Conservation (phyloP, 768 basidiomycete genomes). For the Mycena metata region DNA sequence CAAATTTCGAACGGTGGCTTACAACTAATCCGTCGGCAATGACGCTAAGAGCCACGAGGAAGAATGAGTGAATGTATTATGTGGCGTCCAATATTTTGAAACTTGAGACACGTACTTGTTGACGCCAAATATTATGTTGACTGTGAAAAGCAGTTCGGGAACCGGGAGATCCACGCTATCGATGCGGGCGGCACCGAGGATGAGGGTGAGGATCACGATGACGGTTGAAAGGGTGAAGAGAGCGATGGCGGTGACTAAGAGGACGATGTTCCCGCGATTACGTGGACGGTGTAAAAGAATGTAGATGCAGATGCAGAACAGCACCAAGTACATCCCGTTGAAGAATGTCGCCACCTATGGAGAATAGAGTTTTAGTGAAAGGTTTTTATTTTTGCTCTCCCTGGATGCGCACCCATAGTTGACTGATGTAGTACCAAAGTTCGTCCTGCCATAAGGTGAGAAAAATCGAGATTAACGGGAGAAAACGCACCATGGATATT, state of each 20-base stretch:
- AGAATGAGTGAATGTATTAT: neutral
- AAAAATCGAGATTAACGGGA: too few relatives aligned
- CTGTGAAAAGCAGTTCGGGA: constrained; percentile 41
- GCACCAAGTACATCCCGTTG: constrained; percentile 44
- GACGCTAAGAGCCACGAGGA: constrained; percentile 35
- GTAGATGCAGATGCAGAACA: constrained; percentile 48
- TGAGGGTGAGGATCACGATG: constrained; percentile 45
- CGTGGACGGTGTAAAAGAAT: constrained; percentile 40
- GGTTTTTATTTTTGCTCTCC: too few relatives aligned
- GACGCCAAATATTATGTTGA: constrained; percentile 47
- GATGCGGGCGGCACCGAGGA: constrained; percentile 45
- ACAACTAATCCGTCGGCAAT: constrained; percentile 49
- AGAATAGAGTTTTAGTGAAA: neutral
- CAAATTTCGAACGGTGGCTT: constrained; percentile 16
- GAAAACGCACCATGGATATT: too few relatives aligned
- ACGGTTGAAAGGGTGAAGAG: constrained; percentile 47
- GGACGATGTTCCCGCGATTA: constrained; percentile 42
- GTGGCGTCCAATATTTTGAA: too few relatives aligned
- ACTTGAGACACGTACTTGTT: constrained; percentile 46
- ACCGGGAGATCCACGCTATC: constrained; percentile 43
- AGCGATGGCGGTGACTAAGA: constrained; percentile 43
- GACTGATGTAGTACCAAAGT: constrained; percentile 18
- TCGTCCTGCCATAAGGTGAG: neutral
- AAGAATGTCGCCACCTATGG: constrained; percentile 17
- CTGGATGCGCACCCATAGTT: neutral